These are phyloP conservation scores for Hypsizygus marmoreus DNA, from an alignment of 768 basidiomycete species.

Conservation along the genomic window DNA sequence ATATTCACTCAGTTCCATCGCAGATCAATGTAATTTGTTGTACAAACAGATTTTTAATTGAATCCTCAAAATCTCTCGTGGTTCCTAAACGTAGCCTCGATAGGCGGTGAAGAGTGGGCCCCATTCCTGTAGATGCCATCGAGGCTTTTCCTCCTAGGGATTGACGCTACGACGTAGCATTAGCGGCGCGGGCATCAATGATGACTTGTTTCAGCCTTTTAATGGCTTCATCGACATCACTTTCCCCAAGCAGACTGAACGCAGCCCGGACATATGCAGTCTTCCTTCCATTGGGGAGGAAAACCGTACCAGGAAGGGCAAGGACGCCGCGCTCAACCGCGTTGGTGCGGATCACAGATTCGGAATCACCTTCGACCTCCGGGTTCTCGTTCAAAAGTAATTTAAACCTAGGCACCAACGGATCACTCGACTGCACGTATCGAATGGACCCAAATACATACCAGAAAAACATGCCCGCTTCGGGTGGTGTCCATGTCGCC, in stretches of 20 bases:
- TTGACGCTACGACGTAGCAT: too few species aligned
- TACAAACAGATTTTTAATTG: too few species aligned
- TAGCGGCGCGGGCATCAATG: slow-evolving; percentile 23
- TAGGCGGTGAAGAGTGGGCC: too few species aligned
- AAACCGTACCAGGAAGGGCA: slow-evolving; percentile 76
- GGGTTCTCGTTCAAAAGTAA: slow-evolving; percentile 40
- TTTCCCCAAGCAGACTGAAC: slow-evolving; percentile 64
- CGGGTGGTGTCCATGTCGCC: slow-evolving; percentile 68
- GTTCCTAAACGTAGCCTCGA: too few species aligned
- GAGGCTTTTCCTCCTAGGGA: too few species aligned
- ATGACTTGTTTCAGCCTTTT: slow-evolving; percentile 45
- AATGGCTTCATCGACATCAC: slow-evolving; percentile 72
- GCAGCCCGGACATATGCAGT: slow-evolving; percentile 73
- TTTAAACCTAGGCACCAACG: slow-evolving; percentile 52
- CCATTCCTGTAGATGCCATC: too few species aligned
- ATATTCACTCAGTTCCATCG: too few species aligned
- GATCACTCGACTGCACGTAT: neutral
- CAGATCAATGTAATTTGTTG: too few species aligned
- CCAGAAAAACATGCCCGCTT: slow-evolving; percentile 72
- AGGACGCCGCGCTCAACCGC: slow-evolving; percentile 79
- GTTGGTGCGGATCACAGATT: slow-evolving; percentile 61
- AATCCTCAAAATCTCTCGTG: too few species aligned
- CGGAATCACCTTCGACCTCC: slow-evolving; percentile 59
- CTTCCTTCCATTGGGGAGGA: slow-evolving; percentile 64
- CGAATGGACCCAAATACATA: neutral